Conservation (phyloP, 2,329 filamentous ascomycete genomes). For the Diatrype stigma region DNA sequence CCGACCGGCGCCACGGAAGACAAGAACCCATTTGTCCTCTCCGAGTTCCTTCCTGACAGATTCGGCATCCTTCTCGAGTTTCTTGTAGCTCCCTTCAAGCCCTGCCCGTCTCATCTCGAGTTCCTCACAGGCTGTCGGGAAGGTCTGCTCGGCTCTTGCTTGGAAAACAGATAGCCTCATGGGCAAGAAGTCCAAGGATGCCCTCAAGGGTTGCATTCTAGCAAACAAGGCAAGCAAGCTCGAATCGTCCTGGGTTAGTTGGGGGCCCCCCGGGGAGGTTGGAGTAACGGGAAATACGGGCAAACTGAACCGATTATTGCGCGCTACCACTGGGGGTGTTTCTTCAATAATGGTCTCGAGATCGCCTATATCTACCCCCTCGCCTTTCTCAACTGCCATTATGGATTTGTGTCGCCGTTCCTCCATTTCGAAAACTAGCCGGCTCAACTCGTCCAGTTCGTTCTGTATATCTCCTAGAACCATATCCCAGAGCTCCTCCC, state of each 20-base stretch:
- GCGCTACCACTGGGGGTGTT: slow-evolving; percentile 55
- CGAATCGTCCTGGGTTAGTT: slow-evolving; percentile 72
- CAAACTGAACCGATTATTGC: slow-evolving; percentile 66
- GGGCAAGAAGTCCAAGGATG: slow-evolving; percentile 90
- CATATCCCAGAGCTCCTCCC: slow-evolving; percentile 94
- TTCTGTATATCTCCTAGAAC: slow-evolving; percentile 90
- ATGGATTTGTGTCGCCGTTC: slow-evolving; percentile 83
- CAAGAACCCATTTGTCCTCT: slow-evolving; percentile 92
- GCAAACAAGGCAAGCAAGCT: slow-evolving; percentile 87
- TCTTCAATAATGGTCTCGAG: slow-evolving; percentile 93
- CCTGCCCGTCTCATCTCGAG: slow-evolving; percentile 69
- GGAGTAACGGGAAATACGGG: slow-evolving; percentile 61
- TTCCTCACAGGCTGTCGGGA: slow-evolving; percentile 89
- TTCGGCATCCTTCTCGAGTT: slow-evolving; percentile 85
- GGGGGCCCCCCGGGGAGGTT: slow-evolving; percentile 53
- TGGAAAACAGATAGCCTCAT: slow-evolving; percentile 91
- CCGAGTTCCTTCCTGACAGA: slow-evolving; percentile 83
- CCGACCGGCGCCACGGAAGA: slow-evolving; percentile 87
- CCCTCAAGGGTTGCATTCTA: slow-evolving; percentile 87
- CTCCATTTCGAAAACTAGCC: slow-evolving; percentile 95
- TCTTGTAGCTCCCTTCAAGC: slow-evolving; percentile 82
- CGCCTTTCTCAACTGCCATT: slow-evolving; percentile 56
- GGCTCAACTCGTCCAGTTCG: slow-evolving; percentile 74
- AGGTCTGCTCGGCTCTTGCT: slow-evolving; percentile 68
- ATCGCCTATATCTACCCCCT: slow-evolving; percentile 76